Evolutionary conservation across 2,329 filamentous ascomycete genomes (phyloP).

Genomic region (Fusarium pseudonygamai): DNA sequence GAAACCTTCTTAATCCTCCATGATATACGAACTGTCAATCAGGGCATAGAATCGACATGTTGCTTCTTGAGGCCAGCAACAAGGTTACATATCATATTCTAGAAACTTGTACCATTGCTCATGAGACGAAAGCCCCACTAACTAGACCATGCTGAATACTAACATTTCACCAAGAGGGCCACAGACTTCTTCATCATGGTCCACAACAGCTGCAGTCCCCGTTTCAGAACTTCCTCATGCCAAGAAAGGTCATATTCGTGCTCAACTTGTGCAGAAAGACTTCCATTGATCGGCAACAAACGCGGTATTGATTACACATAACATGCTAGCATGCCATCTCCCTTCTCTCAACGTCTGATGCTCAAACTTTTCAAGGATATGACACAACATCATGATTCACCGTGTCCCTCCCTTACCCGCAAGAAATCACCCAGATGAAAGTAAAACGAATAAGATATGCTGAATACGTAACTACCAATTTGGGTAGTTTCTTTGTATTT

Average conservation of each 20-base stretch:
- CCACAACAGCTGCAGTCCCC: slow-evolving; percentile 3
- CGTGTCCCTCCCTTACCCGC: neutral
- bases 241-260: slow-evolving; percentile 13
- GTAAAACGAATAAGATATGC: neutral
- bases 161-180: neutral
- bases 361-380: neutral
- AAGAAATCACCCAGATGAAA: neutral
- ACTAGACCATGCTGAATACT: neutral
- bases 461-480: slow-evolving; percentile 7
- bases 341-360: neutral
- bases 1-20: neutral
- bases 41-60: neutral
- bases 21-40: neutral
- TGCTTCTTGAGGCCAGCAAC: neutral
- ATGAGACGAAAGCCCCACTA: neutral
- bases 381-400: neutral
- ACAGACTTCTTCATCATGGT: neutral
- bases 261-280: slow-evolving; percentile 8
- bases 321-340: slow-evolving; percentile 5
- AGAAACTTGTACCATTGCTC: neutral
- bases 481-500: slow-evolving; percentile 28
- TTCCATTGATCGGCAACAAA: slow-evolving; percentile 3
- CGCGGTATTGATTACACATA: slow-evolving; percentile 15
- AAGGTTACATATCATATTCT: neutral
- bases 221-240: slow-evolving; percentile 1